phyloP scores from a whole-genome alignment of 495 filamentous ascomycete genomes.

The Tuber indicum region DNA sequence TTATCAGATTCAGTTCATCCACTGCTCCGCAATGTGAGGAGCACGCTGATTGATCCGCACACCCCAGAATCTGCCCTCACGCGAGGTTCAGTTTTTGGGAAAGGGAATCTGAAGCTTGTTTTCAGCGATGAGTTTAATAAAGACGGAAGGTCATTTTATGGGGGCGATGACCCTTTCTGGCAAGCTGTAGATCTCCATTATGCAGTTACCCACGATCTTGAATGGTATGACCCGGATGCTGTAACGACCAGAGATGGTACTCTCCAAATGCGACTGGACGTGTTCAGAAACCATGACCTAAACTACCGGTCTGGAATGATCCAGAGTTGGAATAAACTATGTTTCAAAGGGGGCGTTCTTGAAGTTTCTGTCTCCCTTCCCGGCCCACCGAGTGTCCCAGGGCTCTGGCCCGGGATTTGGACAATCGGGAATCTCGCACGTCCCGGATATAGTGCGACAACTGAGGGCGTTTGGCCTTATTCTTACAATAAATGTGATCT shows the following conservation, averaged over 20 bases:
- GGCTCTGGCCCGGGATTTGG: conserved; percentile 56
- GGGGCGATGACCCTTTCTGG: conserved; percentile 67
- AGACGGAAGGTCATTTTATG: conserved; percentile 67
- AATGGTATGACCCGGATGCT: conserved; percentile 82
- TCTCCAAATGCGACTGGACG: conserved; percentile 60
- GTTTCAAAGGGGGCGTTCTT: conserved; percentile 68
- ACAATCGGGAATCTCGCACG: conserved; percentile 67
- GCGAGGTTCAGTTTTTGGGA: conserved; percentile 54
- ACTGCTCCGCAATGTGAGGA: conserved; percentile 49
- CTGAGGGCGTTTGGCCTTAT: conserved; percentile 72
- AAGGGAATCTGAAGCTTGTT: conserved; percentile 56
- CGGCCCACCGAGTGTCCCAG: conserved; percentile 61
- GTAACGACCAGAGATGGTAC: conserved; percentile 61
- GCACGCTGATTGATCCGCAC: conserved; percentile 64
- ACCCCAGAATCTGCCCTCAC: conserved; percentile 58
- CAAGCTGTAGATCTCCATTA: conserved; percentile 69
- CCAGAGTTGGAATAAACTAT: conserved; percentile 76
- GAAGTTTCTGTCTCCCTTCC: conserved; percentile 73
- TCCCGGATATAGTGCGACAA: conserved; percentile 62
- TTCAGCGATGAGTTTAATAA: conserved; percentile 77
- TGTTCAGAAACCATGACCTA: conserved; percentile 60
- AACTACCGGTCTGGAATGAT: conserved; percentile 74
- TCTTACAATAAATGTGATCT: conserved; percentile 70
- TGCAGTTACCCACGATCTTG: conserved; percentile 68
- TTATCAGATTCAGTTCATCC: conserved; percentile 14